These are phyloP conservation scores for Arthroderma sp. DNA, from an alignment of 2,329 filamentous ascomycete species.

Conservation along the genomic window DNA sequence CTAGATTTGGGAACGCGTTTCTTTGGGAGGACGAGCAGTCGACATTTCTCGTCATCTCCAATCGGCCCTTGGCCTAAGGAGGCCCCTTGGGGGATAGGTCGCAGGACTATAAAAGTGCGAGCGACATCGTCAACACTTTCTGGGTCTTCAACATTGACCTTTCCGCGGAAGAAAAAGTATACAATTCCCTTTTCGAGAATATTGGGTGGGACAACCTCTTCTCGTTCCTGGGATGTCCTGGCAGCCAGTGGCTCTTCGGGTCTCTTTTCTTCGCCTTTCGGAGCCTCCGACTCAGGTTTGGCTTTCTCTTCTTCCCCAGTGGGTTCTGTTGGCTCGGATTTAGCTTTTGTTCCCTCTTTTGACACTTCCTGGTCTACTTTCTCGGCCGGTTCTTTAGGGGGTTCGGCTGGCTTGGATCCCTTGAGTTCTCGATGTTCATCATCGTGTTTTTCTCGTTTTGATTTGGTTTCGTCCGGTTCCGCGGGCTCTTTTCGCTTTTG, in stretches of 20 bases:
- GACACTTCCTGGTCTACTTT: slow-evolving; percentile 9
- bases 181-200: slow-evolving; percentile 80
- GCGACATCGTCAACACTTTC: slow-evolving; percentile 58
- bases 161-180: slow-evolving; percentile 77
- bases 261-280: slow-evolving; percentile 7
- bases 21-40: slow-evolving; percentile 69
- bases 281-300: slow-evolving; percentile 7
- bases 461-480: slow-evolving; percentile 14
- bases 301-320: slow-evolving; percentile 9
- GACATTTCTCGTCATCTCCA: slow-evolving; percentile 47
- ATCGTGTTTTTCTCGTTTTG: slow-evolving; percentile 27
- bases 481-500: slow-evolving; percentile 27
- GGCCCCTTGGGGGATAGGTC: slow-evolving; percentile 57
- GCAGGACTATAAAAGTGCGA: slow-evolving; percentile 65
- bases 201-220: slow-evolving; percentile 41
- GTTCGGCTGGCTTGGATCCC: slow-evolving; percentile 3
- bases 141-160: slow-evolving; percentile 60
- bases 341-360: slow-evolving; percentile 5
- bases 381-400: slow-evolving; percentile 13
- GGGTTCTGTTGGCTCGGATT: slow-evolving; percentile 12
- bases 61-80: slow-evolving; percentile 49
- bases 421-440: slow-evolving; percentile 1
- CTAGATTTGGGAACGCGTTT: slow-evolving; percentile 62
- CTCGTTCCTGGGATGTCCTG: slow-evolving; percentile 32
- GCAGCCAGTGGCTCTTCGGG: slow-evolving; percentile 6